A percentile compares a stretch with the other conserved stretches of the same genome.
These are phyloP conservation scores for Malus hybrid DNA, from an alignment of 331 rosid genomes.

Conservation along the genomic window DNA sequence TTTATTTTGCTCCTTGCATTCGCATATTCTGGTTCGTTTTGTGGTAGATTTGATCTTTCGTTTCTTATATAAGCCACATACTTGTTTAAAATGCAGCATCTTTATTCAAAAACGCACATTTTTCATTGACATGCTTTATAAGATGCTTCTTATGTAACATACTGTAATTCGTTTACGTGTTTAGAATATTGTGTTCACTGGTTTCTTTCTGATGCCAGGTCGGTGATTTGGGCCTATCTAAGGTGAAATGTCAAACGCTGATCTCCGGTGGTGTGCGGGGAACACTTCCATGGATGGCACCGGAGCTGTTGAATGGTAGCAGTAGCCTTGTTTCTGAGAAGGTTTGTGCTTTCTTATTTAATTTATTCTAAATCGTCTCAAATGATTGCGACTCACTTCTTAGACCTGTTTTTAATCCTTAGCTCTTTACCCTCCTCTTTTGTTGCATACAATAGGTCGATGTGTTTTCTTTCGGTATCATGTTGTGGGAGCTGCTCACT, in stretches of 20 bases:
- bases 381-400: neutral
- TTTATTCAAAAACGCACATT: neutral
- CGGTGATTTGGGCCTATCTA: slow-evolving; percentile 93
- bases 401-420: neutral
- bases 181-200: slow-evolving; percentile 1
- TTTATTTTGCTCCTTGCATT: neutral
- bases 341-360: slow-evolving; percentile 33
- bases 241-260: slow-evolving; percentile 84
- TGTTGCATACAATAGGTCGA: slow-evolving; percentile 50
- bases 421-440: neutral
- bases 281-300: slow-evolving; percentile 97
- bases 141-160: neutral
- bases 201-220: slow-evolving; percentile 43
- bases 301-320: slow-evolving; percentile 79
- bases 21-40: slow-evolving; percentile 3
- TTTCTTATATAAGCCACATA: neutral
- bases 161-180: slow-evolving; percentile 1
- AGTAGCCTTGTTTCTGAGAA: slow-evolving; percentile 92
- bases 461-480: slow-evolving; percentile 79
- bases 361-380: neutral
- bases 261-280: slow-evolving; percentile 95
- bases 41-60: neutral
- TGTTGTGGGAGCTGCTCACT: slow-evolving; percentile 86
- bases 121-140: neutral
- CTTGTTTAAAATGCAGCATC: neutral